A percentile compares a stretch with the other conserved stretches of the same genome.
phyloP scores from a whole-genome alignment of 2,329 filamentous ascomycete species.

The Curvularia eragrostidis region DNA sequence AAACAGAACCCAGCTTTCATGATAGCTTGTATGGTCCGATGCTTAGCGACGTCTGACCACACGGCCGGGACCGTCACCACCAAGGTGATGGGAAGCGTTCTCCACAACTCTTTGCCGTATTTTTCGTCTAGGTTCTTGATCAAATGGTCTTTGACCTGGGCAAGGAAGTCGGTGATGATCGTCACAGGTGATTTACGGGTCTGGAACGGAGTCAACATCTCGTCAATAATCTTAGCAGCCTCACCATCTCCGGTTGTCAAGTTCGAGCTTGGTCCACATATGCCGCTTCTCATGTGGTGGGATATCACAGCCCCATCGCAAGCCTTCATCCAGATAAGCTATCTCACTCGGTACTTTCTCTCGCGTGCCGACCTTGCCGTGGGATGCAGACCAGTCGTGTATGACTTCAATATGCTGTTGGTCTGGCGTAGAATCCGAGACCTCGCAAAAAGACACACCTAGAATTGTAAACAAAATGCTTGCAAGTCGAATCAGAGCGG shows the following conservation, averaged over 20 bases:
- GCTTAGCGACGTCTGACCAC: conserved; percentile 36
- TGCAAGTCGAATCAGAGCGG: not conserved
- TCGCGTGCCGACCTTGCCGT: conserved; percentile 34
- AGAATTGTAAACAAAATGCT: not conserved
- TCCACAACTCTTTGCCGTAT: conserved; percentile 31
- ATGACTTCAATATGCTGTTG: conserved; percentile 33
- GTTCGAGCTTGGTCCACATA: conserved; percentile 44
- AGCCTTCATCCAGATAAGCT: conserved; percentile 16
- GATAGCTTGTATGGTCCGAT: conserved; percentile 26
- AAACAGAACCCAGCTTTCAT: conserved; percentile 26
- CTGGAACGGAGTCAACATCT: conserved; percentile 3
- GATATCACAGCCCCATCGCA: conserved; percentile 17
- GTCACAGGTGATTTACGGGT: conserved; percentile 25
- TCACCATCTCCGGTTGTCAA: conserved; percentile 29
- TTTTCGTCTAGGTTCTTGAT: conserved; percentile 30
- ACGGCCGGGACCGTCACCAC: conserved; percentile 38
- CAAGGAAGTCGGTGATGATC: conserved; percentile 41
- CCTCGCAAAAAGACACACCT: conserved; percentile 45
- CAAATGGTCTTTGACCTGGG: conserved; percentile 26
- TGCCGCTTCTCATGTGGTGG: conserved; percentile 29
- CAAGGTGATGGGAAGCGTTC: conserved; percentile 24
- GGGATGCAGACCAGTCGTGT: conserved; percentile 33
- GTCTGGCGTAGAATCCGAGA: conserved; percentile 12
- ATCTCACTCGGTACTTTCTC: conserved; percentile 42
- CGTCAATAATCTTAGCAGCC: conserved; percentile 25